A percentile compares a stretch with the other conserved stretches of the same genome.
Evolutionary conservation across 2,329 filamentous ascomycete species (phyloP).

Genomic region (Calycina herbarum): DNA sequence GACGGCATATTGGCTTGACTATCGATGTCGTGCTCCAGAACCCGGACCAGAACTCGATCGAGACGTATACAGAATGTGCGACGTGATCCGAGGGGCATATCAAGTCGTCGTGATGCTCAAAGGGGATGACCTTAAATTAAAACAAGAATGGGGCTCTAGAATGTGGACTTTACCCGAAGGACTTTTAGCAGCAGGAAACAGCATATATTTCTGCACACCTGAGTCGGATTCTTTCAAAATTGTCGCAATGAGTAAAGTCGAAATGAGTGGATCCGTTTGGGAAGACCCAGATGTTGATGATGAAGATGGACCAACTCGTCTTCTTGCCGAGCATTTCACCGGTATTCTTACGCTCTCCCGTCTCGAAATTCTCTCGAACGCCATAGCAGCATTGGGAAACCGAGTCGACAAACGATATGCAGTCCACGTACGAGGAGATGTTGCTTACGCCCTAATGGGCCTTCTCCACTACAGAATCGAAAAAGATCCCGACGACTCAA

Average conservation of each 20-base stretch:
- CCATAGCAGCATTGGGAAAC: constrained; percentile 31
- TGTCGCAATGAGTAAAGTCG: constrained; percentile 9
- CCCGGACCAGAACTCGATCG: constrained; percentile 12
- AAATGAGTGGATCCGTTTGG: constrained; percentile 12
- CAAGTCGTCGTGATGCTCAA: constrained; percentile 11
- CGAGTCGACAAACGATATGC: constrained; percentile 18
- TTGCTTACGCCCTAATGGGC: constrained; percentile 36
- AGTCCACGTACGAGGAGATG: constrained; percentile 27
- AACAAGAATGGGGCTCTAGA: constrained; percentile 17
- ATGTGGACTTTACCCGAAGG: constrained; percentile 22
- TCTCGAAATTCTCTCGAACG: constrained; percentile 33
- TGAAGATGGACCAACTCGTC: constrained; percentile 8
- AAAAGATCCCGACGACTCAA: constrained; percentile 31
- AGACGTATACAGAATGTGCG: constrained; percentile 23
- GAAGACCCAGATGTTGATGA: constrained; percentile 18
- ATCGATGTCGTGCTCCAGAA: constrained; percentile 8
- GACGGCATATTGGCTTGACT: constrained; percentile 19
- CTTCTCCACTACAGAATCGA: constrained; percentile 33
- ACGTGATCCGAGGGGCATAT: constrained; percentile 22
- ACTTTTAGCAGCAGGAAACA: not conserved
- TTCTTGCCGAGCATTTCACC: constrained; percentile 28
- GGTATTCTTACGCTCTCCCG: constrained; percentile 31
- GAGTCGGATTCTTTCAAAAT: constrained; percentile 4
- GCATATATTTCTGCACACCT: constrained; percentile 9
- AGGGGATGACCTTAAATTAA: not conserved